Base-by-base conservation (phyloP, 345 rosid species). In the Turritis glabra region DNA sequence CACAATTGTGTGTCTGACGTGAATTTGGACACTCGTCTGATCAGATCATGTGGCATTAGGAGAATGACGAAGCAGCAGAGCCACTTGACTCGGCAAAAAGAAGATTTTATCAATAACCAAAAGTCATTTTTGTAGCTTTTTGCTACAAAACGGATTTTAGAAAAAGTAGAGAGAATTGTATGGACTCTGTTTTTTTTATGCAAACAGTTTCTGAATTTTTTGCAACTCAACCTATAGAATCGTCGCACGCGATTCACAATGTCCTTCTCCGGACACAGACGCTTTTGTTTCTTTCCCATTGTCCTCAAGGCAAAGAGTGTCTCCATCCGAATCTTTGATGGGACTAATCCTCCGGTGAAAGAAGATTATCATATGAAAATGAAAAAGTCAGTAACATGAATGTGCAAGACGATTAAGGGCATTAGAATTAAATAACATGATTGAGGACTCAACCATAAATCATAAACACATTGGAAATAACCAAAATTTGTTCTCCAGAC, bases 21-120 rank as follows among this genome's bases (percentile, higher is more conserved):
- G 26, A 62, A 44, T 69, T 54, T 53, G 74, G 74, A 61, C 75
- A 62, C 75, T 62, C 79, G 75, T 76, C 75, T 46, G 13, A 76
- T 76, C 41, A 44, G 44, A 61, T 51, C 56, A 60, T 76, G 79
- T 75, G 79, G 74, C 72, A 74, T 15, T 0, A 50, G 73, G 5
- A 58, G n/a, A 51, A 10, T 5, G 72, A 66, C 73, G 67, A 66
- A 38, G 66, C 68, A 64, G 29, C 65, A 17, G 7, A 65, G 29
- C 78, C 77, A 74, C 66, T 64, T 8, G 43, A 21, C 21, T 3
- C 7, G 14, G 14, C 37, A 48, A n/a, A 40, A 52, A 23, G 6
- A 10, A 10, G 5, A 8, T 19, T 17, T 68, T 54, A 64, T 73
- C 62, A 40, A 27, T 44, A 51, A 9, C 48, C 48, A 5, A 72